Evolutionary conservation across 1,139 yeast genomes (phyloP).

Genomic region (Arxiozyma slooffiae): DNA sequence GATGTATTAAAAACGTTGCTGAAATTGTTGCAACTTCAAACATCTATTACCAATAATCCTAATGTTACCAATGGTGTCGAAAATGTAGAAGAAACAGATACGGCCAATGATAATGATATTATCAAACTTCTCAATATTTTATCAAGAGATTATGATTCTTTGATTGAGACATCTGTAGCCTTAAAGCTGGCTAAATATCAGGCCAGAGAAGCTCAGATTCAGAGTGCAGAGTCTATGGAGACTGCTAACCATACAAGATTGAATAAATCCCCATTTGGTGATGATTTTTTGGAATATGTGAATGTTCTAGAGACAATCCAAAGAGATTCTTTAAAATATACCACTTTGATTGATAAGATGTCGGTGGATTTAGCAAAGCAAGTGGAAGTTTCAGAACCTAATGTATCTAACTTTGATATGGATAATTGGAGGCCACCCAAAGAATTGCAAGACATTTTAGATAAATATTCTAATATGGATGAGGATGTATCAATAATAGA

Average conservation of each 20-base stretch:
- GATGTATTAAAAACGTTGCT: slow-evolving; percentile 11
- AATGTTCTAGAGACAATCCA: slow-evolving; percentile 14
- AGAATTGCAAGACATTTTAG: slow-evolving; percentile 17
- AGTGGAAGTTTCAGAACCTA: slow-evolving; percentile 18
- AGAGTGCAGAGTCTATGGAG: slow-evolving; percentile 3
- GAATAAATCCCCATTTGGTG: neutral
- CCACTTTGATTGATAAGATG: slow-evolving; percentile 21
- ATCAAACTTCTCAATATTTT: slow-evolving; percentile 10
- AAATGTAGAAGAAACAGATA: slow-evolving; percentile 4
- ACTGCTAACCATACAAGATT: neutral
- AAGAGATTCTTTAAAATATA: slow-evolving; percentile 18
- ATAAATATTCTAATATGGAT: slow-evolving; percentile 7
- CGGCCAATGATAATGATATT: slow-evolving; percentile 12
- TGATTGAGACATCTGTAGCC: slow-evolving; percentile 14
- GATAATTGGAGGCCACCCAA: slow-evolving; percentile 20
- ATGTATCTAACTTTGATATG: slow-evolving; percentile 14
- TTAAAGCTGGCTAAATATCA: slow-evolving; percentile 16
- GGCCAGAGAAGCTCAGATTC: slow-evolving; percentile 16
- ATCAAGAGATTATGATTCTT: slow-evolving; percentile 7
- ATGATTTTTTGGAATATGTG: slow-evolving; percentile 11
- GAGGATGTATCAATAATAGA: neutral
- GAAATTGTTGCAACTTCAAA: slow-evolving; percentile 7
- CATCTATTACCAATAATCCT: neutral
- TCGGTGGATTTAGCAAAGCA: slow-evolving; percentile 25
- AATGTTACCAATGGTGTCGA: neutral